Conservation (phyloP, 176 grass and related monocot genomes). For the Aegilops bicornis region DNA sequence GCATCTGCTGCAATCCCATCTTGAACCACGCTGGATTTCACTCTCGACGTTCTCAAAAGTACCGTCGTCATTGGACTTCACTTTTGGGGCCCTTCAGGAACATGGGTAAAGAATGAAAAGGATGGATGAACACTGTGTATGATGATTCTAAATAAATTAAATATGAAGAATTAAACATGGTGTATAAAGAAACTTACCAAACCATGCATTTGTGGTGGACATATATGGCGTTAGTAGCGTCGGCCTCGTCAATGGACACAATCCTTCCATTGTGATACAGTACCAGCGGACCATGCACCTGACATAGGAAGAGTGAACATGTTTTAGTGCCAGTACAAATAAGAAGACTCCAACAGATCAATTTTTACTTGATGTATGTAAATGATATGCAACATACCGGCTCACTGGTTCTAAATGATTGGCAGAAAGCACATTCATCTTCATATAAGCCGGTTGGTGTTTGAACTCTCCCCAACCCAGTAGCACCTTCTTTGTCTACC, state of each 20-base stretch:
- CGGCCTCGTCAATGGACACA: constrained; percentile 12
- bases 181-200: constrained; percentile 38
- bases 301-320: not conserved
- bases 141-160: not conserved
- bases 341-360: not conserved
- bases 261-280: constrained; percentile 41
- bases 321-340: not conserved
- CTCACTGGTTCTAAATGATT: constrained; percentile 54
- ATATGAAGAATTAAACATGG: constrained; percentile 1
- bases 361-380: not conserved
- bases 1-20: constrained; percentile 54
- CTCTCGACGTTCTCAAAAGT: constrained; percentile 42
- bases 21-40: constrained; percentile 57
- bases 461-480: not conserved
- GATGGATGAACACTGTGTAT: not conserved
- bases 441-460: constrained; percentile 52
- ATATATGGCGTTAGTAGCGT: constrained; percentile 34
- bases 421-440: constrained; percentile 82
- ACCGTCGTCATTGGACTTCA: constrained; percentile 34
- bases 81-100: constrained; percentile 52
- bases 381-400: constrained; percentile 17
- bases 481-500: not conserved
- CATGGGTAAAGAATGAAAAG: not conserved
- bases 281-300: constrained; percentile 58
- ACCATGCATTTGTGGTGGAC: constrained; percentile 58